Evolutionary conservation across 306 rosid genomes (phyloP).

Genomic region (Begonia peltatifolia): DNA sequence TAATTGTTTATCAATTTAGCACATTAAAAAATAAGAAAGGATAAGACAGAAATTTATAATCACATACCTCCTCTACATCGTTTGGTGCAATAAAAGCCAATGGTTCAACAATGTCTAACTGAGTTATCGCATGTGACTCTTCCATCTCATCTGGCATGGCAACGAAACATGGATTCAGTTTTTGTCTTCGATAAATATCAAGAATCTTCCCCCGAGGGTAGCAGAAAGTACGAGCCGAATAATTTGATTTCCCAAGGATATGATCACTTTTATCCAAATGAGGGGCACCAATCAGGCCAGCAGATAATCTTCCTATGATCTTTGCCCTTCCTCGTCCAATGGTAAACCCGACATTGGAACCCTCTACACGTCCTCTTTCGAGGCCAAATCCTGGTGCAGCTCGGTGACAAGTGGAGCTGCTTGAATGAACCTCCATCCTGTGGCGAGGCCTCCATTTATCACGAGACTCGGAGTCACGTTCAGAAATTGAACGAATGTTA

Average conservation of each 20-base stretch:
- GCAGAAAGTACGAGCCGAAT: conserved; percentile 20
- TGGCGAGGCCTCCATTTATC: conserved; percentile 73
- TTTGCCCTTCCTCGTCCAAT: conserved; percentile 38
- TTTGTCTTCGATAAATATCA: conserved; percentile 36
- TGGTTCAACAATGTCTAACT: conserved; percentile 25
- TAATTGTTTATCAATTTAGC: neutral
- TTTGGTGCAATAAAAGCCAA: conserved; percentile 46
- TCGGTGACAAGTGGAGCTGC: conserved; percentile 29
- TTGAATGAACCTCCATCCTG: conserved; percentile 37
- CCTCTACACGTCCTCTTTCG: conserved; percentile 39
- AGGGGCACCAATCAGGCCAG: conserved; percentile 18
- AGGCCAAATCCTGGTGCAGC: conserved; percentile 50
- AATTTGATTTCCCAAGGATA: conserved; percentile 26
- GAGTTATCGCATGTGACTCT: conserved; percentile 20
- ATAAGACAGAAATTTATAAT: too few relatives aligned
- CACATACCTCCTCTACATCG: conserved; percentile 35
- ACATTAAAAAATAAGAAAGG: neutral
- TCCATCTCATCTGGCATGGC: conserved; percentile 33
- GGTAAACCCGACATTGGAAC: conserved; percentile 38
- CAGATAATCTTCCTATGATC: conserved; percentile 22
- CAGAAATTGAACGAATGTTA: conserved; percentile 30
- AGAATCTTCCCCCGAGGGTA: conserved; percentile 55
- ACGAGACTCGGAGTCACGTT: conserved; percentile 43
- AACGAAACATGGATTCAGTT: conserved; percentile 19
- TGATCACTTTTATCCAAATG: conserved; percentile 17